Conservation (phyloP, 805 yeast genomes). For the Candida silvicultrix region DNA sequence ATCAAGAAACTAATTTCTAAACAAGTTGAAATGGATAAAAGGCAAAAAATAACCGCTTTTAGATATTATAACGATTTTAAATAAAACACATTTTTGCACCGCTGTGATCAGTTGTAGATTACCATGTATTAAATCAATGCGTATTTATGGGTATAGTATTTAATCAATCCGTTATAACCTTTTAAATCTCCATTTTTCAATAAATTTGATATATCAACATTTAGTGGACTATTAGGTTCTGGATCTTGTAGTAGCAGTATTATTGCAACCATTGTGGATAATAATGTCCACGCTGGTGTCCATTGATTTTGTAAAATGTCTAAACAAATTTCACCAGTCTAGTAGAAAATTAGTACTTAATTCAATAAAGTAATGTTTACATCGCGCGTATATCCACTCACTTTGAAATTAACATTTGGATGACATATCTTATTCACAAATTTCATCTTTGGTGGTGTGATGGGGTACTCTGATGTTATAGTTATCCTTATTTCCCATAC, state of each 20-base stretch:
- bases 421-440: constrained; percentile 40
- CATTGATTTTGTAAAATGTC: constrained; percentile 56
- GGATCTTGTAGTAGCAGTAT: constrained; percentile 54
- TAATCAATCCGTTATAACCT: constrained; percentile 37
- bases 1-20: background rate
- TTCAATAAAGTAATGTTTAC: too few relatives aligned
- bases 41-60: background rate
- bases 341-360: background rate
- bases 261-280: constrained; percentile 50
- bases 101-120: too few relatives aligned
- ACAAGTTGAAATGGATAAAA: background rate
- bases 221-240: constrained; percentile 66
- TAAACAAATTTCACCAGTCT: constrained; percentile 65
- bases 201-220: constrained; percentile 62
- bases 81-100: too few relatives aligned
- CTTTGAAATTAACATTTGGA: constrained; percentile 38
- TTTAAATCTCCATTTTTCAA: constrained; percentile 39
- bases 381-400: too few relatives aligned
- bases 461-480: constrained; percentile 47
- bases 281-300: constrained; percentile 72
- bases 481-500: constrained; percentile 42
- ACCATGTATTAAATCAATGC: constrained; percentile 5
- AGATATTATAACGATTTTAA: background rate
- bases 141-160: constrained; percentile 29
- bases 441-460: constrained; percentile 47